Evolutionary conservation across 805 yeast genomes (phyloP), one percentile per base, ranked within the genome.

Genomic region (Saccharomycopsis oosterbeekiorum): DNA sequence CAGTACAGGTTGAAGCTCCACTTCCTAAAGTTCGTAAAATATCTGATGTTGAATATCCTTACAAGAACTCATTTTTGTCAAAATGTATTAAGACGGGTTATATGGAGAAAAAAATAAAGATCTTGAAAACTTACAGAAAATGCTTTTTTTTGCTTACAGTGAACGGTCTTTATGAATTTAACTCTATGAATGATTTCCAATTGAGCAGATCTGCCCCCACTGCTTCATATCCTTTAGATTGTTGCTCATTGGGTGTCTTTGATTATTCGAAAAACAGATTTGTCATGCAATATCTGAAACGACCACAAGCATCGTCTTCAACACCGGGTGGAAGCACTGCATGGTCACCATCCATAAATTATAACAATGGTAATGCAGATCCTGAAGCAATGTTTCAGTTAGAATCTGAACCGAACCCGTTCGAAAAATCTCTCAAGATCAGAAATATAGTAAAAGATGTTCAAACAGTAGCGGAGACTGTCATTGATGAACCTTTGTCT

Each of bases 71-170:
- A 67, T 76, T 75, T 65, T 78, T 71, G 67, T 80, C 76, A 65
- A 82, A 76, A 70, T 82, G 79, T 70, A 77, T 86, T 21, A 74
- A 83, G 64, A 82, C 84, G 56, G 90, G 90, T 0, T 76, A 72
- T 63, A 70, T 86, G 64, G 81, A 80, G 63, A 81, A 85, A 70
- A 80, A 85, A 69, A 80, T 86, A 40, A 84, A 85, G 69, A 80
- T 77, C 66, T 71, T 84, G 65, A 83, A 84, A 70, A 82, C 81
- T 58, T 84, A 84, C 70, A 77, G 83, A 2, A 78, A 79, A 65
- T 83, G 84, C 47, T 85, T 83, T 77, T 86, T 84, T 66, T 87
- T 86, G 14, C 74, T 86, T 61, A 84, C 90, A 4, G 82, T 86
- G 67, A 84, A 82, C 67, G 85, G 77, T 64, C 70, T 86, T 43